phyloP scores from a whole-genome alignment of 768 basidiomycete genomes.

The Clitopilus passeckerianus region DNA sequence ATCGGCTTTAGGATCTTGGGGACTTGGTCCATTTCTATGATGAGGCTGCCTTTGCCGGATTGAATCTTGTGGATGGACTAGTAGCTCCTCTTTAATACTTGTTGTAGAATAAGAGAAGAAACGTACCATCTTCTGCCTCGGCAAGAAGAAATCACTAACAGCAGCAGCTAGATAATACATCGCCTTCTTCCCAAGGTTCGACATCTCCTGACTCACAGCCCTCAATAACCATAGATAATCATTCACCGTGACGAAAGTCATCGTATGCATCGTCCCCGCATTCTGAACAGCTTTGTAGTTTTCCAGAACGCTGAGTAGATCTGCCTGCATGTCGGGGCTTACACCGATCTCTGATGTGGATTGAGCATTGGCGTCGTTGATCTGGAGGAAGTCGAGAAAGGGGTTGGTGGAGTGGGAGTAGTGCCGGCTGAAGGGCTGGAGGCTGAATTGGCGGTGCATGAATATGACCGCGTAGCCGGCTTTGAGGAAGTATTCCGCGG shows the following conservation, averaged over 20 bases:
- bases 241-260: constrained; percentile 92
- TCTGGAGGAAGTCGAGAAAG: constrained; percentile 91
- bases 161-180: constrained; percentile 98
- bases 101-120: too few relatives aligned
- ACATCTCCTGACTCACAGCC: constrained; percentile 76
- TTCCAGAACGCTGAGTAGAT: constrained; percentile 68
- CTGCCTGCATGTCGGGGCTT: constrained; percentile 53
- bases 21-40: constrained; percentile 98
- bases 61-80: constrained; percentile 99
- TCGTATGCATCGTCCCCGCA: constrained; percentile 70
- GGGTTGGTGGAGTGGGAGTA: constrained; percentile 98
- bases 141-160: constrained; percentile 97
- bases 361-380: constrained; percentile 29
- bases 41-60: constrained; percentile 88
- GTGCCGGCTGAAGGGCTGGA: constrained; percentile 95
- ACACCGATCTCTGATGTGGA: constrained; percentile 55
- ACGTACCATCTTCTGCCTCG: constrained; percentile 83
- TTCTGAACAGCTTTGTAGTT: constrained; percentile 79
- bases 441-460: constrained; percentile 96
- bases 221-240: constrained; percentile 94
- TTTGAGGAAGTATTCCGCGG: constrained; percentile 95
- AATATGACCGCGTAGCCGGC: constrained; percentile 97
- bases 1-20: constrained; percentile 93
- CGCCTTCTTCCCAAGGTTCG: constrained; percentile 58
- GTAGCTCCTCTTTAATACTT: too few relatives aligned